Percentiles rank a stretch among this genome's conserved stretches.
Evolutionary conservation across 805 yeast genomes (phyloP).

Genomic region (Torulaspora microellipsoides): DNA sequence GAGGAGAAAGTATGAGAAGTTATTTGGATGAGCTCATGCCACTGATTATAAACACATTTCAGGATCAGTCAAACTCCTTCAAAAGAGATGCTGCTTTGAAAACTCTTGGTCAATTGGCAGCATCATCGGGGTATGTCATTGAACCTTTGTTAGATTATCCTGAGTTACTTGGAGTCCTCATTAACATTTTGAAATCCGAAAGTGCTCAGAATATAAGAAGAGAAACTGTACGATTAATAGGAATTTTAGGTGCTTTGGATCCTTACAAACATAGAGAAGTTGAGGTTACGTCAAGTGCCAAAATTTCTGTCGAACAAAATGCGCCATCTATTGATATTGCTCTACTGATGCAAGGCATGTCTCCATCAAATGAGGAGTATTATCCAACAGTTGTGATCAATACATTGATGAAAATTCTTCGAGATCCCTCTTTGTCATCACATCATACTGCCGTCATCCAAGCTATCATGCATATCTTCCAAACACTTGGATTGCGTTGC

Average conservation of each 20-base stretch:
- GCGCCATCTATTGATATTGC: slow-evolving; percentile 90
- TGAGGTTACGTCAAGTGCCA: slow-evolving; percentile 58
- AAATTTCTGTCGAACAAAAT: slow-evolving; percentile 59
- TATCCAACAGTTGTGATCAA: slow-evolving; percentile 92
- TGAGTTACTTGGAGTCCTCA: slow-evolving; percentile 73
- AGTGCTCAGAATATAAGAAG: slow-evolving; percentile 67
- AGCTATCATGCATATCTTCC: slow-evolving; percentile 87
- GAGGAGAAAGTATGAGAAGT: slow-evolving; percentile 76
- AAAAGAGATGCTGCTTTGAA: slow-evolving; percentile 87
- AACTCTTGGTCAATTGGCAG: slow-evolving; percentile 82
- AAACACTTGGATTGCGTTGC: slow-evolving; percentile 81
- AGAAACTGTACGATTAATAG: slow-evolving; percentile 84
- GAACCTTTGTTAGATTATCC: slow-evolving; percentile 92
- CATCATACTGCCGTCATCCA: slow-evolving; percentile 94
- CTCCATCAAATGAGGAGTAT: slow-evolving; percentile 89
- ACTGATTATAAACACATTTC: slow-evolving; percentile 76
- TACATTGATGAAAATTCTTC: slow-evolving; percentile 74
- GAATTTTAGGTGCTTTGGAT: slow-evolving; percentile 93
- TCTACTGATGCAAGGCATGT: slow-evolving; percentile 85
- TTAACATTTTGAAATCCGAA: slow-evolving; percentile 78
- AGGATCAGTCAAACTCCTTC: slow-evolving; percentile 84
- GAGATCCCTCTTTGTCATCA: slow-evolving; percentile 76
- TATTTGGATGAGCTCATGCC: slow-evolving; percentile 82
- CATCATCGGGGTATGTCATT: slow-evolving; percentile 91
- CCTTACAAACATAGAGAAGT: slow-evolving; percentile 94